Percentiles rank a stretch among this genome's conserved stretches.
Conservation (phyloP, 1,139 yeast species). For the Candida tropicalis region DNA sequence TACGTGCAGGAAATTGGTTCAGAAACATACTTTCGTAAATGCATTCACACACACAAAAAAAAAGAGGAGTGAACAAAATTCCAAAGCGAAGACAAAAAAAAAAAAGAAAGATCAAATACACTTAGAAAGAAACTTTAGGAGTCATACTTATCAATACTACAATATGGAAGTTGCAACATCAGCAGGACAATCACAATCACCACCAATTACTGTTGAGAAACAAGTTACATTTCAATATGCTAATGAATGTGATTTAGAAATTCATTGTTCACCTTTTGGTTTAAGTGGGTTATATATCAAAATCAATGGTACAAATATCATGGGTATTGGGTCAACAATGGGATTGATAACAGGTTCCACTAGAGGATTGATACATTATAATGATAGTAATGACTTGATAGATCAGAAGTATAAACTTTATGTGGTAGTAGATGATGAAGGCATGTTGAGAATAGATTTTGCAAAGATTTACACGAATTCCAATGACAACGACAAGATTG, state of each 20-base stretch:
- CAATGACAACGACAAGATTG: slow-evolving; percentile 14
- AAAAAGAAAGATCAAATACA: background rate
- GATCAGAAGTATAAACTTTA: slow-evolving; percentile 54
- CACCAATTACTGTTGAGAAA: slow-evolving; percentile 8
- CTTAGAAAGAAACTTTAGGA: too few species aligned
- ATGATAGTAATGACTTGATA: slow-evolving; percentile 49
- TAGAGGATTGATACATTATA: slow-evolving; percentile 53
- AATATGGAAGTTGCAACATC: slow-evolving; percentile 8
- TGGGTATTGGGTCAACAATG: slow-evolving; percentile 63
- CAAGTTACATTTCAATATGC: slow-evolving; percentile 47
- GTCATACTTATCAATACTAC: too few species aligned
- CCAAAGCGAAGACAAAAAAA: background rate
- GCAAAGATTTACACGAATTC: slow-evolving; percentile 43
- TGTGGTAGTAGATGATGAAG: slow-evolving; percentile 54
- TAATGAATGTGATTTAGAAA: slow-evolving; percentile 55
- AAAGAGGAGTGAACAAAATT: background rate
- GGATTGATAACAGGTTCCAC: slow-evolving; percentile 58
- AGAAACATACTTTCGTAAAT: background rate
- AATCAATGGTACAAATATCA: slow-evolving; percentile 52
- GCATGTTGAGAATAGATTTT: slow-evolving; percentile 54
- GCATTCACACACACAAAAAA: background rate
- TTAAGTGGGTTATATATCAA: slow-evolving; percentile 55
- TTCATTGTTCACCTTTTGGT: slow-evolving; percentile 64
- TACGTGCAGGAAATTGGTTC: background rate
- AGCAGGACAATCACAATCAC: slow-evolving; percentile 1